Conservation (phyloP, 306 rosid genomes). For the Carpinus viminea region DNA sequence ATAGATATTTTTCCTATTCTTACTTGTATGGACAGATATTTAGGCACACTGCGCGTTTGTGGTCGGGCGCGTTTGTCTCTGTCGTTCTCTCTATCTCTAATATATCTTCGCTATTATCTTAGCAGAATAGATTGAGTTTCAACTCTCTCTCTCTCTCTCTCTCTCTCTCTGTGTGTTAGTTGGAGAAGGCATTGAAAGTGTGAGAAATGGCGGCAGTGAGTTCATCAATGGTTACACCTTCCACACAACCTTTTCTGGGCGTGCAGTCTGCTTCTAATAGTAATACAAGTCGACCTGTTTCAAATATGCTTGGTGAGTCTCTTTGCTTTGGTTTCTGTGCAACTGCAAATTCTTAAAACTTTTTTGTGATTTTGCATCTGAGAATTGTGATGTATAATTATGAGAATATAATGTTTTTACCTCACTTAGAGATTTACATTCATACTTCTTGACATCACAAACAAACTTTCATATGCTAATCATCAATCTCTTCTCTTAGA, state of each 20-base stretch:
- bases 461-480: not conserved
- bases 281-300: slow-evolving; percentile 27
- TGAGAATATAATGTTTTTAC: not conserved
- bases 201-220: slow-evolving; percentile 62
- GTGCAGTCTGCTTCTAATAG: slow-evolving; percentile 21
- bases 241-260: slow-evolving; percentile 51
- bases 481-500: not conserved
- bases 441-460: no score
- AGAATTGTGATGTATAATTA: not conserved
- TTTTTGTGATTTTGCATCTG: no score
- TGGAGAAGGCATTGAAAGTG: slow-evolving; percentile 26
- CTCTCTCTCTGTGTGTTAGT: not conserved
- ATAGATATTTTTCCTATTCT: slow-evolving; percentile 5
- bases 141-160: not conserved
- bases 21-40: not conserved
- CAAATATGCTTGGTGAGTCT: slow-evolving; percentile 55
- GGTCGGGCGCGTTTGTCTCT: slow-evolving; percentile 2
- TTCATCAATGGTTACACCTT: slow-evolving; percentile 55
- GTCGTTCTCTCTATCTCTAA: slow-evolving; percentile 6
- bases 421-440: not conserved
- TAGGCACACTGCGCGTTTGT: not conserved
- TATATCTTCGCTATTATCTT: slow-evolving; percentile 18
- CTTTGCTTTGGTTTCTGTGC: not conserved
- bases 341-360: not conserved
- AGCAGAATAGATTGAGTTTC: not conserved